A percentile compares a stretch with the other conserved stretches of the same genome.
Conservation (phyloP, 768 basidiomycete genomes). For the Tulasnella sp. region DNA sequence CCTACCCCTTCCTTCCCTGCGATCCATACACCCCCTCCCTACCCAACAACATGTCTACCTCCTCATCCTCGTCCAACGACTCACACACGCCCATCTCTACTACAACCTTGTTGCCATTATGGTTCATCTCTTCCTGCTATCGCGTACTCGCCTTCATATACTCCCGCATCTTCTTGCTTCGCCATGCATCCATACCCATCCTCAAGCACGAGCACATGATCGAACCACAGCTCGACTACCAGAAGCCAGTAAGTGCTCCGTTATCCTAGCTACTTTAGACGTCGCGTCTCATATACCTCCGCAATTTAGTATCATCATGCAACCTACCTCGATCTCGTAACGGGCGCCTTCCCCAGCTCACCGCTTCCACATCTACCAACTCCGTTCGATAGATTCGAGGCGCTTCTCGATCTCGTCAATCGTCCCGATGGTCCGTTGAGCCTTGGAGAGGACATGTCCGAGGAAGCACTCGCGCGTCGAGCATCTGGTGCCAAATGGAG, state of each 20-base stretch:
- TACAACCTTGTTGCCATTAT: too few species aligned
- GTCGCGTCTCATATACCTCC: not conserved
- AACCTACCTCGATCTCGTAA: constrained; percentile 3
- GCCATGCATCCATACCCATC: not conserved
- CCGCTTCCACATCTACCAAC: constrained; percentile 9
- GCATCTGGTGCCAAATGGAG: constrained; percentile 12
- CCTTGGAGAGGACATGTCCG: constrained; percentile 15
- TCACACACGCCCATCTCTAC: too few species aligned
- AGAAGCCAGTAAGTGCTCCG: constrained; percentile 1
- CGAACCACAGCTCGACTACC: constrained; percentile 1
- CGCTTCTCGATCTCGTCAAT: constrained; percentile 13
- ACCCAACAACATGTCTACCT: too few species aligned
- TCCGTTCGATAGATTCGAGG: constrained; percentile 7
- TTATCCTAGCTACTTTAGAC: not conserved
- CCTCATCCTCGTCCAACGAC: too few species aligned
- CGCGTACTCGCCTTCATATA: too few species aligned
- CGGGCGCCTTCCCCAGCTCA: constrained; percentile 15
- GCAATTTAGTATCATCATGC: constrained; percentile 3
- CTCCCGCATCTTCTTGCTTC: too few species aligned
- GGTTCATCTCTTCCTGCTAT: too few species aligned
- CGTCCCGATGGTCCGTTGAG: constrained; percentile 10
- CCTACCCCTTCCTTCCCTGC: too few species aligned
- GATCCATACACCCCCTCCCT: too few species aligned
- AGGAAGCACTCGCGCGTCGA: constrained; percentile 18
- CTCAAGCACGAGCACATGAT: not conserved